Conservation (phyloP, 2,329 filamentous ascomycete species). For the Botrytis elliptica region DNA sequence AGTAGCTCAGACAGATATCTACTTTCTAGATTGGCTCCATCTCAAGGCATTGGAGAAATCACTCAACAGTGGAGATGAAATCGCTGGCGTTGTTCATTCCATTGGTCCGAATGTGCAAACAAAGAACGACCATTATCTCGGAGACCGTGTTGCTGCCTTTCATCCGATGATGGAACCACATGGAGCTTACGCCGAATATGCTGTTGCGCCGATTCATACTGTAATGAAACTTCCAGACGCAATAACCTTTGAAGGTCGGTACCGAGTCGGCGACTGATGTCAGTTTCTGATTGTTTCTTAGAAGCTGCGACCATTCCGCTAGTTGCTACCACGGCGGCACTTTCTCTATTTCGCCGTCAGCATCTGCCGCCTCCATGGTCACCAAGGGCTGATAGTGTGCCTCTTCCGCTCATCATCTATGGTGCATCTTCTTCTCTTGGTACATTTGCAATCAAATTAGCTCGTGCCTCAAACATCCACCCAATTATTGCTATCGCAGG, state of each 20-base stretch:
- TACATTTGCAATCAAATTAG: conserved; percentile 48
- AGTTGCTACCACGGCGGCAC: conserved; percentile 43
- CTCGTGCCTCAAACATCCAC: conserved; percentile 47
- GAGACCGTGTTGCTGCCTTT: conserved; percentile 48
- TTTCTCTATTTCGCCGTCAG: conserved; percentile 41
- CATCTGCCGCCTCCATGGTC: conserved; percentile 43
- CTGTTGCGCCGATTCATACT: conserved; percentile 52
- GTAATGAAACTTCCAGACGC: conserved; percentile 45
- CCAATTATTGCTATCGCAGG: conserved; percentile 58
- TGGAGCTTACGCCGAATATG: conserved; percentile 61
- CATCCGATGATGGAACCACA: conserved; percentile 49
- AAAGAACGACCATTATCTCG: conserved; percentile 40
- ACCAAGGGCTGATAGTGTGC: conserved; percentile 33
- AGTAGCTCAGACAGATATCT: not conserved
- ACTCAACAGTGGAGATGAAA: conserved; percentile 35
- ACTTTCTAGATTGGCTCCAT: not conserved
- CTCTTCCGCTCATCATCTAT: conserved; percentile 46
- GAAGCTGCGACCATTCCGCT: conserved; percentile 45
- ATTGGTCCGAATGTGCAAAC: conserved; percentile 47
- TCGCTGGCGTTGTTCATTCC: conserved; percentile 44
- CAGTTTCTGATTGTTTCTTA: conserved; percentile 43
- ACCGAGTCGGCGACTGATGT: conserved; percentile 41
- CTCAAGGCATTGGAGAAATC: conserved; percentile 22
- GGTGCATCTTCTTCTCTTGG: conserved; percentile 54
- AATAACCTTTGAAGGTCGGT: conserved; percentile 27